Base-by-base conservation (phyloP, 768 basidiomycete genomes). In the Coprinopsis sp. region DNA sequence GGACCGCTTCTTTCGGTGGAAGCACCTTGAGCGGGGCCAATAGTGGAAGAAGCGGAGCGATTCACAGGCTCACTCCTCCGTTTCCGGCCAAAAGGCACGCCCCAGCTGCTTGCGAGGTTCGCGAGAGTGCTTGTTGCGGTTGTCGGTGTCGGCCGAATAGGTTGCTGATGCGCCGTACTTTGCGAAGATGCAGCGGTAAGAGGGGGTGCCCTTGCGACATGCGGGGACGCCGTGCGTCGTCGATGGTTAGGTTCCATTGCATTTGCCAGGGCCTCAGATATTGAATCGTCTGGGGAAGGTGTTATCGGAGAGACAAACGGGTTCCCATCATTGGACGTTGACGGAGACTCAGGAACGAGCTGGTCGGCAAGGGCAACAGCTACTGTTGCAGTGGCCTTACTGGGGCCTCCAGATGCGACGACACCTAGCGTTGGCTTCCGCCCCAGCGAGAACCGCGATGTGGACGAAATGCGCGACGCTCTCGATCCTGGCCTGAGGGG, bases 401-500 rank as follows among this genome's bases (percentile, higher is more conserved):
- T 87, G 1, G 73, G 62, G 16, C 64, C 54, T 28, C 67, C 64
- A 13, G 73, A 60, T 16, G 67, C 67, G 2, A 71, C 68, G 33
- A 64, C 70, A 37, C 77, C 82, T 43, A 87, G 65, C 1, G 73
- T 69, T 12, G 87, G 84, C 23, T 82, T 69, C 28, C 84, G 79
- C 24, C 72, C 76, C 0, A 74, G 68, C 6, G 86, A 87, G 58
- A 87, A 82, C 45, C 70, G 74, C 7, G 87, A 90, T 1, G 84
- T 76, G 4, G 77, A 73, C 2, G 86, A 87, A 18, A 81, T 60
- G 14, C 83, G 75, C 2, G 86, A 88, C 4, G 84, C 79, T 33
- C 87, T 76, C 4, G 87, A 89, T 5, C 74, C 82, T 28, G 87
- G 83, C 6, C 87, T 79, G 37, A 85, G 62, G 1, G 87, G 84